Conservation (phyloP, 208 protist species). For the Balamuthia mandrillaris region DNA sequence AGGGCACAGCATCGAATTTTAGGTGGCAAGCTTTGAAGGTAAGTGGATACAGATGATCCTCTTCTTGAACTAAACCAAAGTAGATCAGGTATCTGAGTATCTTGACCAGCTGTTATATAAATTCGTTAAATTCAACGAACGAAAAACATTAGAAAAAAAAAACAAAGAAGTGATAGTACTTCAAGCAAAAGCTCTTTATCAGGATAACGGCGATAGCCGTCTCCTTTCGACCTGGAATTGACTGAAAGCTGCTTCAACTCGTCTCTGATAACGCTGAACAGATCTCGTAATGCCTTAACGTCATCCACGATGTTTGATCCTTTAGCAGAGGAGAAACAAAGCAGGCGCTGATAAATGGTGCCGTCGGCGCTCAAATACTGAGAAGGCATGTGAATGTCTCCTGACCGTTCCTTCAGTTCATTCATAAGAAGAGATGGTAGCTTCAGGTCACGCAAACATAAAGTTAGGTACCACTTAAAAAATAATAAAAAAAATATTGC, state of each 20-base stretch:
- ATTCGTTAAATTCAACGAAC: neutral
- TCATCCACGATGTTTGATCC: too few species aligned
- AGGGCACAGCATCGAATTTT: too few species aligned
- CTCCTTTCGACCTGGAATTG: too few species aligned
- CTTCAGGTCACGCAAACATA: neutral
- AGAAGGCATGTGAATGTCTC: neutral
- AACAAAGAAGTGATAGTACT: neutral
- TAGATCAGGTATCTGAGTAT: conserved; percentile 17
- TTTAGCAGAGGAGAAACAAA: too few species aligned
- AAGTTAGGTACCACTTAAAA: neutral
- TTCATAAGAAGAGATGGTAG: neutral
- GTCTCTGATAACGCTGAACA: too few species aligned
- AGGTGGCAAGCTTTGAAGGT: neutral
- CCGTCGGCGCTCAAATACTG: neutral
- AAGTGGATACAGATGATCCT: conserved; percentile 14
- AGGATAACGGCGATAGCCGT: conserved; percentile 1
- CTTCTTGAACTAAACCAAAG: conserved; percentile 5
- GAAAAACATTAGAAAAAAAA: neutral
- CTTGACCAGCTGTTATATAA: neutral
- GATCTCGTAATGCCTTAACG: too few species aligned
- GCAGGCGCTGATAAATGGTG: too few species aligned
- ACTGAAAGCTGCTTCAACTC: too few species aligned
- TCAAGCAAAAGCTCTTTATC: conserved; percentile 29
- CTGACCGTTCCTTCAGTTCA: neutral
- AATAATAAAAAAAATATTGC: neutral